Evolutionary conservation across 257 asterid species (phyloP).

Genomic region (Fraxinus excelsior): DNA sequence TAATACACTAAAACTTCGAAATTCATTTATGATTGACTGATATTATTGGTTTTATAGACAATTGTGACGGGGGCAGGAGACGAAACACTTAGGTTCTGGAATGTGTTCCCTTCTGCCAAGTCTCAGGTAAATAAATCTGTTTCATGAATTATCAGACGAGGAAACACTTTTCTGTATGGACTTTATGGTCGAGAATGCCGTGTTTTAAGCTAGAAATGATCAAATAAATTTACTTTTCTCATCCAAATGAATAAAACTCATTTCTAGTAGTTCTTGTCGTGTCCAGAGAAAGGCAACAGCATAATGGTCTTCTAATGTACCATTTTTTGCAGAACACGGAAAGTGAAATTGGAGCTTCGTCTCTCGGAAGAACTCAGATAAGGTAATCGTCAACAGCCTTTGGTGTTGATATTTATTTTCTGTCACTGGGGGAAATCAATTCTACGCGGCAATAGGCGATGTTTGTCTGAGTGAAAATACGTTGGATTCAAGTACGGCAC

Average conservation of each 20-base stretch:
- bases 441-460: neutral
- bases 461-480: neutral
- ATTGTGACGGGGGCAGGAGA: slow-evolving; percentile 99
- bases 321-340: slow-evolving; percentile 64
- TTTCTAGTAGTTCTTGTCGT: neutral
- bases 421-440: neutral
- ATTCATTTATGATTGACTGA: neutral
- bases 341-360: slow-evolving; percentile 89
- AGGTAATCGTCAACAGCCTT: slow-evolving; percentile 26
- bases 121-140: slow-evolving; percentile 66
- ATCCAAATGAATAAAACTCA: neutral
- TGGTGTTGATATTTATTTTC: neutral
- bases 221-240: neutral
- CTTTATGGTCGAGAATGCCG: neutral
- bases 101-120: slow-evolving; percentile 85
- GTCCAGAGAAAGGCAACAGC: neutral
- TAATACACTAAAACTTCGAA: neutral
- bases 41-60: slow-evolving; percentile 47
- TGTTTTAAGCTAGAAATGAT: neutral
- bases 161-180: neutral
- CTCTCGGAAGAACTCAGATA: slow-evolving; percentile 85
- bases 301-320: neutral
- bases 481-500: neutral
- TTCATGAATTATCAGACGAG: neutral
- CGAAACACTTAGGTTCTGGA: slow-evolving; percentile 96